Evolutionary conservation across 2,329 filamentous ascomycete genomes (phyloP), one percentile per base, ranked within the genome.

Genomic region (Claviceps purpurea): DNA sequence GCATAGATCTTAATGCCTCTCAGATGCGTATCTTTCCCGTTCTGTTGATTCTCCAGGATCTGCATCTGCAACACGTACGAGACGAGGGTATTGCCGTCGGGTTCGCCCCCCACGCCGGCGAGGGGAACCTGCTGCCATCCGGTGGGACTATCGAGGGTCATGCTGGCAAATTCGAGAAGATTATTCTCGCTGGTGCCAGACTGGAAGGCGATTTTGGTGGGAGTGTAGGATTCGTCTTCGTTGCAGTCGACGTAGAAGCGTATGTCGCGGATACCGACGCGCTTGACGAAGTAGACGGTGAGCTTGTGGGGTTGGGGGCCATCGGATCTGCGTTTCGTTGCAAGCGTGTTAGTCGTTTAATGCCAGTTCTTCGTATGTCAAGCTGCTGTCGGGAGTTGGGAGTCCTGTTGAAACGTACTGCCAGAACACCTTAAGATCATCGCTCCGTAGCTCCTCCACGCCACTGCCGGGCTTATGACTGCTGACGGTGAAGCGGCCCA

Each of bases 21-120:
- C 24, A 98, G 78, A 73, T 98, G 93, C n/a, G 93, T 98, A 65
- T 98, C 93, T 67, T 98, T 98, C 57, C 93, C 93, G 66, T 98
- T 98, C 70, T 98, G 93, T 66, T 98, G 93, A 64, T 98, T 98
- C 70, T 97, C 93, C 50, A 91, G 78, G 48, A 98, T 84, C 58
- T 87, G 83, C 62, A 97, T 83, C 67, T 97, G 90, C 30, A 98
- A 76, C 34, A 97, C 81, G 70, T 91, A 95, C 16, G 87, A 89
- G 55, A 90, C 82, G 18, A 97, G 78, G 1, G 90, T 86, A 60
- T 83, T 85, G 42, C 78, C 85, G 61, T 81, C 82, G 47, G 74
- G 75, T 47, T 78, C 81, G 42, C 75, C 74, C n/a, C 77, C 78
- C 0, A 72, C 72, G 13, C 73, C 72, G 1, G 65, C 65, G 18